phyloP scores from a whole-genome alignment of 2,329 filamentous ascomycete genomes.

The Helotiales sp. region DNA sequence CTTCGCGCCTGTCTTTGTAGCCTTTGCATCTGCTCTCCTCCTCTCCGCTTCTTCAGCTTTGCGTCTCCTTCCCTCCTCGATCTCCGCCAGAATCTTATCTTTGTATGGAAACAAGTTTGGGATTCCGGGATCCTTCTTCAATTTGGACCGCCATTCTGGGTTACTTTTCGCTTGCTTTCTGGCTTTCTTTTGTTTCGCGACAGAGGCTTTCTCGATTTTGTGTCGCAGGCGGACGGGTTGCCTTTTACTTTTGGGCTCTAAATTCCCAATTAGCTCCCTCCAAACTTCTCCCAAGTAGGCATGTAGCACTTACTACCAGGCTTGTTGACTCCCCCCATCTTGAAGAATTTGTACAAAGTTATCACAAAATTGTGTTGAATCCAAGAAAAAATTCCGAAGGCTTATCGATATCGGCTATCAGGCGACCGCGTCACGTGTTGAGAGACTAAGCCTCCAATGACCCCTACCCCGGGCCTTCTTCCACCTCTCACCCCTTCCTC shows the following conservation, averaged over 20 bases:
- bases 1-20: conserved; percentile 58
- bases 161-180: conserved; percentile 93
- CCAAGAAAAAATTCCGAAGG: background rate
- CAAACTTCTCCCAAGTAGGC: background rate
- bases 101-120: conserved; percentile 98
- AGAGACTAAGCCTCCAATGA: background rate
- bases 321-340: conserved; percentile 36
- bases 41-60: conserved; percentile 78
- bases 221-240: conserved; percentile 84
- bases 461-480: no score
- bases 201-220: conserved; percentile 93
- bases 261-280: conserved; percentile 17
- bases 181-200: conserved; percentile 86
- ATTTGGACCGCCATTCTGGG: conserved; percentile 89
- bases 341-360: no score
- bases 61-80: conserved; percentile 80
- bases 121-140: conserved; percentile 98
- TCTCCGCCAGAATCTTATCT: conserved; percentile 89
- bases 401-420: background rate
- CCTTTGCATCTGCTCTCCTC: conserved; percentile 71
- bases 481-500: no score
- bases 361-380: no score
- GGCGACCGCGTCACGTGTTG: background rate
- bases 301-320: conserved; percentile 33
- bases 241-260: conserved; percentile 95